Conservation (phyloP, 129 eudicot genomes). For the carrot (Daucus carota) region DH1_v3.0 NC_030388.2:21812501-21813000, state of each 20-base stretch:
- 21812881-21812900: not conserved
- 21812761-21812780: constrained; percentile 57
- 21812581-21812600: no score
- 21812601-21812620: not conserved
- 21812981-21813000: not conserved
- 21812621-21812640: constrained; percentile 6
- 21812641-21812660: constrained; percentile 11
- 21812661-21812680: constrained; percentile 43
- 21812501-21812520: no score
- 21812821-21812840: not conserved
- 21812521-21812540: no score
- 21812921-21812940: not conserved
- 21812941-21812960: no score
- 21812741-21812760: constrained; percentile 43
- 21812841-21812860: no score
- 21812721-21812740: constrained; percentile 61
- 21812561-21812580: no score
- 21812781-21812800: constrained; percentile 30
- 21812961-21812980: not conserved
- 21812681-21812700: constrained; percentile 69
- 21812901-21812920: not conserved
- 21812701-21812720: constrained; percentile 53
- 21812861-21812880: no score
- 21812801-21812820: not conserved
- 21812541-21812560: no score